phyloP scores from a whole-genome alignment of 2,329 filamentous ascomycete genomes.

The Byssoonygena ceratinophila region DNA sequence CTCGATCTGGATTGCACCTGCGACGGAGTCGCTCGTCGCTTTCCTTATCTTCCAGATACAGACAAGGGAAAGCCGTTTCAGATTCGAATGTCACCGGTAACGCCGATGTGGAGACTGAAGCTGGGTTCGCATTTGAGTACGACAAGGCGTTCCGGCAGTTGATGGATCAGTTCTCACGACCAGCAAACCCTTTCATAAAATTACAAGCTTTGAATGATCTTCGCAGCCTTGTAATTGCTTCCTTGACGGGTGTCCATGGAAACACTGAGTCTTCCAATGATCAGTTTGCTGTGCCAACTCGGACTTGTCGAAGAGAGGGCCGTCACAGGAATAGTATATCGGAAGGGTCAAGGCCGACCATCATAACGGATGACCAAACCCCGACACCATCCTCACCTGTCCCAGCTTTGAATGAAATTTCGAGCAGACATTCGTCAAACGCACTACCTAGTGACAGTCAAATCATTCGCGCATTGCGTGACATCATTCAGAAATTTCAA shows the following conservation, averaged over 20 bases:
- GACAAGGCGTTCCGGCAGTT: slow-evolving; percentile 67
- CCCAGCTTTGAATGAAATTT: slow-evolving; percentile 18
- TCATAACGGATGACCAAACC: slow-evolving; percentile 8
- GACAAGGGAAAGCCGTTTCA: background rate
- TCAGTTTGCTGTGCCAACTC: slow-evolving; percentile 21
- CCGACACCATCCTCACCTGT: slow-evolving; percentile 15
- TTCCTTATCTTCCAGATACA: background rate
- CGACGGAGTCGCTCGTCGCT: slow-evolving; percentile 29
- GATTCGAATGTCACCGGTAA: background rate
- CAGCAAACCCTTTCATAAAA: slow-evolving; percentile 79
- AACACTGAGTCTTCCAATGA: slow-evolving; percentile 15
- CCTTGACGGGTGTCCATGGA: slow-evolving; percentile 49
- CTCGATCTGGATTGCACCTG: slow-evolving; percentile 7
- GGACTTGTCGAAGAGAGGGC: slow-evolving; percentile 20
- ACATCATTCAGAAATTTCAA: slow-evolving; percentile 59
- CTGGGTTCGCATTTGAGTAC: slow-evolving; percentile 55
- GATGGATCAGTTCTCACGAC: slow-evolving; percentile 75
- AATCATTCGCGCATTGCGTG: slow-evolving; percentile 56
- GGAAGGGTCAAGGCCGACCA: slow-evolving; percentile 11
- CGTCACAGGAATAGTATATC: slow-evolving; percentile 16
- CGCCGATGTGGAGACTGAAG: background rate
- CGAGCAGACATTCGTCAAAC: slow-evolving; percentile 31
- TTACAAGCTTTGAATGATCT: slow-evolving; percentile 73
- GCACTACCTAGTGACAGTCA: slow-evolving; percentile 48
- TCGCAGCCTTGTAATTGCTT: slow-evolving; percentile 68